These are phyloP conservation scores for Lasiosphaeria ovina DNA, from an alignment of 495 filamentous ascomycete species.

Conservation along the genomic window DNA sequence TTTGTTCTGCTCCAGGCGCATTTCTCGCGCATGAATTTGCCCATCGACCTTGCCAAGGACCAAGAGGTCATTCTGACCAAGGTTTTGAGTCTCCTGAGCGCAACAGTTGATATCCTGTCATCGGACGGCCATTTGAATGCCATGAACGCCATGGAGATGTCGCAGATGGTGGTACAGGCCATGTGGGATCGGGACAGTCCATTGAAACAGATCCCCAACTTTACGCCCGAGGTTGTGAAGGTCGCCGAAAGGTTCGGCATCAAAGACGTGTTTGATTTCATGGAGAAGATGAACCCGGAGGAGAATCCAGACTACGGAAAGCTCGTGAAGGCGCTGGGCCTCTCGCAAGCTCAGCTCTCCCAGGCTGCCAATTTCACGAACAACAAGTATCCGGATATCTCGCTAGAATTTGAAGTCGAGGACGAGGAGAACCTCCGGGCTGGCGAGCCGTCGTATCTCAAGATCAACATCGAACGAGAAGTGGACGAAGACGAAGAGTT, in stretches of 20 bases:
- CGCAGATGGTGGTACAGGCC: conserved; percentile 97
- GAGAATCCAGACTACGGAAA: conserved; percentile 77
- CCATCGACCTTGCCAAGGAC: conserved; percentile 95
- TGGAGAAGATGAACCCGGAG: conserved; percentile 95
- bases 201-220: conserved; percentile 96
- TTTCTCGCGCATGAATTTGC: conserved; percentile 94
- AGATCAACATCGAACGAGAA: conserved; percentile 83
- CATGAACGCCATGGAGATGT: conserved; percentile 98
- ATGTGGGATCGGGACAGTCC: conserved; percentile 99
- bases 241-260: conserved; percentile 75
- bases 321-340: conserved; percentile 71
- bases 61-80: conserved; percentile 86
- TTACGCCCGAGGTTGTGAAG: conserved; percentile 78
- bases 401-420: conserved; percentile 82
- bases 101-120: conserved; percentile 90
- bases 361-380: conserved; percentile 97
- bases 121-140: conserved; percentile 96
- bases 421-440: conserved; percentile 76
- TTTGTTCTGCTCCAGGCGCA: conserved; percentile 96
- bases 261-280: conserved; percentile 94
- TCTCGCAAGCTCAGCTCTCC: conserved; percentile 77
- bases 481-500: conserved; percentile 70
- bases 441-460: conserved; percentile 78
- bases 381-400: conserved; percentile 89
- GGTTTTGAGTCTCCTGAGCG: conserved; percentile 83